Evolutionary conservation across 2,329 filamentous ascomycete species (phyloP), one percentile per base, ranked within the genome.

Genomic region (Aspergillus tamarii): DNA sequence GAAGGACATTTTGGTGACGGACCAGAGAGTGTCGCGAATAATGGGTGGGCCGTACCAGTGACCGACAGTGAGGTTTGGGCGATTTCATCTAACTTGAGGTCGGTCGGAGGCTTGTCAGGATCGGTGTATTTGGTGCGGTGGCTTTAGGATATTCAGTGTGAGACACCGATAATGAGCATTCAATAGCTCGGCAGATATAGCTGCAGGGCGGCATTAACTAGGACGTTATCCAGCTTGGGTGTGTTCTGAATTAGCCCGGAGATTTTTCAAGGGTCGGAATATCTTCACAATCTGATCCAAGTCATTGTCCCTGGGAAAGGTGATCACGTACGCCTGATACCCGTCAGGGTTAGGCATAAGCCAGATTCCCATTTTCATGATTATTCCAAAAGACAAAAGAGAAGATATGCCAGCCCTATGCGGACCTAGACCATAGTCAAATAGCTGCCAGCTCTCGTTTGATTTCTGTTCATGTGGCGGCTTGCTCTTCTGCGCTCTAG

Each of bases 331-430:
- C 12, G 73, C 73, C 73, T 84, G 81, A 64, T 83, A 82, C 1
- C 81, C 83, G 11, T 80, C 82, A 0, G 83, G 83, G 53, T 84
- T 84, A 1, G 81, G 81, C 84, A 86, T 86, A 39, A 87, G 75
- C 74, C 77, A 81, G 67, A 86, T 79, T 0, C 84, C 85, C 79
- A 87, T 83, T 71, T 87, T 86, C 3, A 82, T 83, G 8, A 85
- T 81, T 41, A 86, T 83, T 36, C 84, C 84, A 14, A 85, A 77
- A 63, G 82, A 85, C 23, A 78, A 81, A 69, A 86, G 84, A 0
- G 81, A 79, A 66, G 87, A 86, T 16, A 86, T 78, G 2, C 82
- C 82, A 59, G 78, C 76, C 19, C 72, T 71, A 34, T 71, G 71
- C 1, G 80, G 79, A 1, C 79, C 80, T 62, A 80, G 82, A 0